Evolutionary conservation across 352 stramenopile species (phyloP).

Genomic region (Globisporangium apiculatum): DNA sequence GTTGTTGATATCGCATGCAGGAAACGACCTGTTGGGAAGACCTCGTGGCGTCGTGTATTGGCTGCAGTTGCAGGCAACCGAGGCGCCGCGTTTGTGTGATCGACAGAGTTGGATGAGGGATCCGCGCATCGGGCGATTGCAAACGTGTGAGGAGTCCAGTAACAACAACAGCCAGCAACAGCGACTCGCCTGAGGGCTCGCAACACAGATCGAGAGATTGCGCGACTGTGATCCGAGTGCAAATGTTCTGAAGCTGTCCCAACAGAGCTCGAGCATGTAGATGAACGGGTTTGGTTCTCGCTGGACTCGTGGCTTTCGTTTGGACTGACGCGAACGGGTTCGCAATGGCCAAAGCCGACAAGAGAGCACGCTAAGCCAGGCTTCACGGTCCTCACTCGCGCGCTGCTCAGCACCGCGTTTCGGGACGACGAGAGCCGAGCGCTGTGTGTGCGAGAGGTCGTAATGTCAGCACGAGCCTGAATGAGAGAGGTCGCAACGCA

Average conservation of each 20-base stretch:
- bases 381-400: too few relatives aligned
- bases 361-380: too few relatives aligned
- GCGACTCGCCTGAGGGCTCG: background rate
- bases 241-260: background rate
- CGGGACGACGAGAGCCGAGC: too few relatives aligned
- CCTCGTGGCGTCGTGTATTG: too few relatives aligned
- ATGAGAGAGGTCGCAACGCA: too few relatives aligned
- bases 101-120: background rate
- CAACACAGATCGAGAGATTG: background rate
- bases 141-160: background rate
- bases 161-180: too few relatives aligned
- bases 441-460: too few relatives aligned
- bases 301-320: background rate
- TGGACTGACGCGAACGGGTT: background rate
- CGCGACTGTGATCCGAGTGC: background rate
- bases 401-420: too few relatives aligned
- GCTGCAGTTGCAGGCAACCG: too few relatives aligned
- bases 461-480: too few relatives aligned
- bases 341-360: background rate
- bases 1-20: too few relatives aligned
- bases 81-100: background rate
- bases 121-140: background rate
- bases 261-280: background rate
- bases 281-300: background rate
- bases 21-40: too few relatives aligned